Evolutionary conservation across 2,329 filamentous ascomycete genomes (phyloP).

Genomic region (Pleomassaria siparia): DNA sequence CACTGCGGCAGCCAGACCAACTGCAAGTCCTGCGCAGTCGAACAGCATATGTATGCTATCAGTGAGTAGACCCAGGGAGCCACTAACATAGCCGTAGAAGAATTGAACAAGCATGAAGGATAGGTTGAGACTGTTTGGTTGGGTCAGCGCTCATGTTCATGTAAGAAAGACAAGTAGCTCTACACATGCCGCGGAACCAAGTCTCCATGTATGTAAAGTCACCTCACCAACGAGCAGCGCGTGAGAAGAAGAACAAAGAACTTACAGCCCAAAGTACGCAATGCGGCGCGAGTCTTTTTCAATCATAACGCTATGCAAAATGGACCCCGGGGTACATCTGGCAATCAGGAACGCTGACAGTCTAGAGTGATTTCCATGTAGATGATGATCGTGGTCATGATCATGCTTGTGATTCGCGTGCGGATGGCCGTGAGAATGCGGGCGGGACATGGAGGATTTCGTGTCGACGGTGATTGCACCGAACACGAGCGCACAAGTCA

Average conservation of each 20-base stretch:
- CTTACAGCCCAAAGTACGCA: conserved; percentile 93
- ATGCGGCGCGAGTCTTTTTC: conserved; percentile 94
- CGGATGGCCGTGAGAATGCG: conserved; percentile 35
- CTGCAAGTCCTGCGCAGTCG: conserved; percentile 87
- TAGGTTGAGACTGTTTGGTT: conserved; percentile 73
- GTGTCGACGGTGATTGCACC: conserved; percentile 47
- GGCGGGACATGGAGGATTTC: conserved; percentile 25
- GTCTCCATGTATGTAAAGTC: no score
- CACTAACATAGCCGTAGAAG: conserved; percentile 89
- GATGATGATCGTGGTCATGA: conserved; percentile 35
- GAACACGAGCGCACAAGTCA: conserved; percentile 35
- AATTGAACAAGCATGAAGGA: conserved; percentile 93
- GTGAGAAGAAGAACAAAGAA: conserved; percentile 34
- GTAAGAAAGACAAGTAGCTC: no score
- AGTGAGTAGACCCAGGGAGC: conserved; percentile 90
- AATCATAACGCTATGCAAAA: conserved; percentile 80
- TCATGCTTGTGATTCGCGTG: conserved; percentile 37
- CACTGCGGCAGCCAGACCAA: conserved; percentile 87
- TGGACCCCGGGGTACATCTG: conserved; percentile 68
- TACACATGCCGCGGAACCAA: no score
- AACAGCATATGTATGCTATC: conserved; percentile 99
- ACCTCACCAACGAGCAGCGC: background rate
- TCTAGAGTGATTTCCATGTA: conserved; percentile 59
- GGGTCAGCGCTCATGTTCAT: background rate
- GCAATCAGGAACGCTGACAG: conserved; percentile 75